Base-by-base conservation (phyloP, 108 stramenopile genomes). In the Stephanodiscus triporus region DNA sequence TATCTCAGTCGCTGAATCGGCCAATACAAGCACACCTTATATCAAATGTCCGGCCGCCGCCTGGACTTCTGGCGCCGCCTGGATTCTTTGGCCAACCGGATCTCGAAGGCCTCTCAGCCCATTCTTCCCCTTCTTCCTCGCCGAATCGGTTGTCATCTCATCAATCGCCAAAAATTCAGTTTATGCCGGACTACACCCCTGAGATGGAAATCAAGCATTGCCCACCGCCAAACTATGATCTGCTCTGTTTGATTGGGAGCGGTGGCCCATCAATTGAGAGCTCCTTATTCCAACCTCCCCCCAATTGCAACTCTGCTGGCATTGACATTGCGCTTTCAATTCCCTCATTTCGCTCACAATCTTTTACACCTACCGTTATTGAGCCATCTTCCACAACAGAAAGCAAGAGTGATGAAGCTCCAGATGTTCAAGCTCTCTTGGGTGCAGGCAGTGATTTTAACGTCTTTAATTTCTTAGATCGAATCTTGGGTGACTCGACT, bases 51-150 rank as follows among this genome's bases (percentile, higher is more conserved):
- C 62, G 79, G 4, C 79, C 79, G 10, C 79, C 79, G 16, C 79
- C 72, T 27, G 79, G 79, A 32, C 68, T 80, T 11, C 68, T 65
- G 63, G 71, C 79, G 45, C 79, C 79, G 19, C 79, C 79, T 51
- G 79, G 79, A 45, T 80, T 80, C 61, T 37, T 43, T 17, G 69
- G 63, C 32, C 69, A 62, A 29, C 63, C 68, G 9, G 45, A 23
- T 51, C 57, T 57, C 36, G 64, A 37, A 36, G 57, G 40, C 6
- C 48, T 47, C 47, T 66, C 70, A 42, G 66, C 50, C 34, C 65
- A 64, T n/a, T 50, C 53, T 36, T 50, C 78, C 16, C 64, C 58
- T 26, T 43, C 63, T 16, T 55, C 67, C 10, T 73, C 78, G 14
- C 78, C 71, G 8, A 51, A 63, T 36, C 40, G 17, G 36, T 73